These are phyloP conservation scores for Colletotrichum lini DNA, from an alignment of 2,329 filamentous ascomycete species.

Conservation along the genomic window DNA sequence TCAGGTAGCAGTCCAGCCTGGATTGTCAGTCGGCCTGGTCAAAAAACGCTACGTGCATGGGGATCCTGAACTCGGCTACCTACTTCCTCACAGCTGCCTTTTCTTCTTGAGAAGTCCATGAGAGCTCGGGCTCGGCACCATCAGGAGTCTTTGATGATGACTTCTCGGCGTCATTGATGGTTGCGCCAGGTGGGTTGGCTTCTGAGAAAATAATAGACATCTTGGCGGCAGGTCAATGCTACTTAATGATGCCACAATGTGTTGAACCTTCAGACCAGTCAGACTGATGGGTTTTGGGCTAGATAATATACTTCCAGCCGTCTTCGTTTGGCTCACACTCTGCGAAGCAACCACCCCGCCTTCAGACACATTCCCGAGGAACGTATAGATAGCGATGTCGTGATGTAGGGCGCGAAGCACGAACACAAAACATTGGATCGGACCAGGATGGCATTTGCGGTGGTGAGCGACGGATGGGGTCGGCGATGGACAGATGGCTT, in stretches of 20 bases:
- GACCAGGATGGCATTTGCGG: neutral
- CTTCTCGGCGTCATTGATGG: neutral
- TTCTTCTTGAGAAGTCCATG: conserved; percentile 11
- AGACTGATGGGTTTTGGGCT: neutral
- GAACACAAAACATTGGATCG: neutral
- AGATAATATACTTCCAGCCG: neutral
- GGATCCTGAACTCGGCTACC: neutral
- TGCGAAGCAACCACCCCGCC: too few relatives aligned
- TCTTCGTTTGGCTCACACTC: neutral
- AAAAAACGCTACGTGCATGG: neutral
- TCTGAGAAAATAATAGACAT: neutral
- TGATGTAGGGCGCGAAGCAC: conserved; percentile 10
- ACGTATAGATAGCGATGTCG: neutral
- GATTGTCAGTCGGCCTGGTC: neutral
- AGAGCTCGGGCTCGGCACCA: neutral
- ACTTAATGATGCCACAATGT: too few relatives aligned
- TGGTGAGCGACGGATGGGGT: conserved; percentile 3
- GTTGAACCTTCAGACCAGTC: neutral
- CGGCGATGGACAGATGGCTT: neutral
- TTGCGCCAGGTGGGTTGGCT: neutral
- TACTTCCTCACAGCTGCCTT: conserved; percentile 9
- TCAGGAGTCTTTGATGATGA: neutral
- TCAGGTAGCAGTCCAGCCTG: conserved; percentile 46
- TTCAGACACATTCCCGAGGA: neutral
- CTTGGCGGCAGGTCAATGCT: neutral